Percentiles rank a stretch among this genome's conserved stretches.
Conservation (phyloP, 2,329 filamentous ascomycete genomes). For the Metarhizium album region DNA sequence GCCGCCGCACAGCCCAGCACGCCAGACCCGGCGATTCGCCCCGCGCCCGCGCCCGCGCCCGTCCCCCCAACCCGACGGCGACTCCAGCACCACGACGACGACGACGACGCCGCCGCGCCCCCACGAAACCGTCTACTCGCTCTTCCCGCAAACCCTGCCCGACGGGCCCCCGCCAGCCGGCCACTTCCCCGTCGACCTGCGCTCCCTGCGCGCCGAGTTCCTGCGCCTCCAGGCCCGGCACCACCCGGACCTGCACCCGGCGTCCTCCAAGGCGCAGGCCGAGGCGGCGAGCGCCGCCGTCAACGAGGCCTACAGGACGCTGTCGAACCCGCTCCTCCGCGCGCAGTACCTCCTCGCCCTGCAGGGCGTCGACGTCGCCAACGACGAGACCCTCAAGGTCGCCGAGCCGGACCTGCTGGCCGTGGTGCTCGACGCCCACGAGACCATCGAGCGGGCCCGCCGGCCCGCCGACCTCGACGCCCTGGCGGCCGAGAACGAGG, state of each 20-base stretch:
- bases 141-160: conserved; percentile 76
- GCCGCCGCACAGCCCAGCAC: not conserved
- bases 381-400: conserved; percentile 64
- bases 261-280: conserved; percentile 46
- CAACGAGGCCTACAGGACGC: conserved; percentile 85
- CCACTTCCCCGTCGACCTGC: conserved; percentile 62
- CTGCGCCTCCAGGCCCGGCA: conserved; percentile 68
- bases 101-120: not conserved
- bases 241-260: conserved; percentile 60
- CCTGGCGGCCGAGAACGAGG: conserved; percentile 56
- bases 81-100: not conserved
- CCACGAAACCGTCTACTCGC: conserved; percentile 63
- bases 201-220: conserved; percentile 71
- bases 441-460: conserved; percentile 61
- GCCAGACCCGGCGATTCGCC: not conserved
- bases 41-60: not conserved
- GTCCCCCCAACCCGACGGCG: not conserved
- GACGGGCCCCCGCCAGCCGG: conserved; percentile 66
- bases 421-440: conserved; percentile 69
- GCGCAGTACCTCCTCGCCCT: conserved; percentile 81
- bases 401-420: conserved; percentile 61
- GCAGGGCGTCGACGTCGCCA: conserved; percentile 64
- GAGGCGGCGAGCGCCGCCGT: conserved; percentile 73
- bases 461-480: conserved; percentile 51
- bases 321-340: conserved; percentile 64